Conservation (phyloP, 2,329 filamentous ascomycete genomes). For the Beauveria pseudobassiana region DNA sequence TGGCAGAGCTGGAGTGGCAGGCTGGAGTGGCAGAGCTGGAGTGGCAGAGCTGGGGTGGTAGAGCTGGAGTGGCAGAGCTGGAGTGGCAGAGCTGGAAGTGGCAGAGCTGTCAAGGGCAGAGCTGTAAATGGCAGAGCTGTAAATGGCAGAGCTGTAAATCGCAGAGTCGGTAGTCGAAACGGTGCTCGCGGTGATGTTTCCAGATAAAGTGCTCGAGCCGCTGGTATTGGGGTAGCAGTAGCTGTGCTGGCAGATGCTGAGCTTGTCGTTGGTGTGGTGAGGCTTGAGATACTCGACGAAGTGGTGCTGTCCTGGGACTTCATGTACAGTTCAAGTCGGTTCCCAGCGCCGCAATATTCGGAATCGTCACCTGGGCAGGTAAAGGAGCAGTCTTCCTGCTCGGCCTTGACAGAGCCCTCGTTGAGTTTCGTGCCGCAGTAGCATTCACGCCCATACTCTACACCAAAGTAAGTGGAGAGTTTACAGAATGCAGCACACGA, state of each 20-base stretch:
- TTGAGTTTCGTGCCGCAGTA: slow-evolving; percentile 30
- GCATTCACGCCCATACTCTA: slow-evolving; percentile 31
- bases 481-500: slow-evolving; percentile 24
- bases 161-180: background rate
- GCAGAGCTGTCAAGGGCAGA: background rate
- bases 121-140: background rate
- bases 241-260: slow-evolving; percentile 1
- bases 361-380: slow-evolving; percentile 24
- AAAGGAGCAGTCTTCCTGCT: slow-evolving; percentile 27
- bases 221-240: background rate
- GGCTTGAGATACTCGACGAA: background rate
- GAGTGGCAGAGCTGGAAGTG: background rate
- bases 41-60: background rate
- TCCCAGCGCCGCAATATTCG: slow-evolving; percentile 28
- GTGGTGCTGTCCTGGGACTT: background rate
- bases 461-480: slow-evolving; percentile 24
- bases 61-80: background rate
- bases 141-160: background rate
- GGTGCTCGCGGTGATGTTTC: background rate
- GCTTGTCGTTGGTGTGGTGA: background rate
- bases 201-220: background rate
- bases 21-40: too few relatives aligned
- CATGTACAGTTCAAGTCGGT: slow-evolving; percentile 27
- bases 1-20: too few relatives aligned
- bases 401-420: slow-evolving; percentile 20